Conservation (phyloP, 306 rosid genomes). For the Crotalaria pallida region DNA sequence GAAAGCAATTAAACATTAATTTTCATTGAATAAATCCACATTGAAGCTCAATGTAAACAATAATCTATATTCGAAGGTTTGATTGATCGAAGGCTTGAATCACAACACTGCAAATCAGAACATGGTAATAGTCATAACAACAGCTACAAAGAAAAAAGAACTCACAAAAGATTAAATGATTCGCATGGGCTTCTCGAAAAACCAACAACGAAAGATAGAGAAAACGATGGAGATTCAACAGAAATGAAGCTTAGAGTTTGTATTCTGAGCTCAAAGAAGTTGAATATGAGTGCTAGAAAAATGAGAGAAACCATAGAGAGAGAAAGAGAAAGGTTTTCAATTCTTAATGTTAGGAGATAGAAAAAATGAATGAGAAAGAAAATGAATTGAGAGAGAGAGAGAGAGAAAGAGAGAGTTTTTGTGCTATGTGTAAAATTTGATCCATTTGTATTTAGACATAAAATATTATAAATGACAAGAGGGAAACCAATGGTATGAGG, state of each 20-base stretch:
- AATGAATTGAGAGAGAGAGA: too few species aligned
- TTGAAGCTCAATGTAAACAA: not conserved
- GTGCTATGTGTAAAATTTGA: too few species aligned
- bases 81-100: too few species aligned
- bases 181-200: not conserved
- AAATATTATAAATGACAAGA: too few species aligned
- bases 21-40: slow-evolving; percentile 16
- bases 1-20: slow-evolving; percentile 42
- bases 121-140: not conserved
- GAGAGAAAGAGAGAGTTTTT: too few species aligned
- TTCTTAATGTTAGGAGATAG: too few species aligned
- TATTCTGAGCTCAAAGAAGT: slow-evolving; percentile 28
- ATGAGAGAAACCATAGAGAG: too few species aligned
- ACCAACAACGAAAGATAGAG: slow-evolving; percentile 13
- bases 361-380: too few species aligned
- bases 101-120: not conserved
- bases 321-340: too few species aligned
- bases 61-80: slow-evolving; percentile 4
- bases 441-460: too few species aligned
- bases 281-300: slow-evolving; percentile 42
- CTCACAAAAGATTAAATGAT: not conserved
- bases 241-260: slow-evolving; percentile 10
- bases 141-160: not conserved
- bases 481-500: too few species aligned
- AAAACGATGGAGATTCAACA: not conserved